These are phyloP conservation scores for Salvia splendens DNA, from an alignment of 257 asterid genomes.

Conservation along the genomic window DNA sequence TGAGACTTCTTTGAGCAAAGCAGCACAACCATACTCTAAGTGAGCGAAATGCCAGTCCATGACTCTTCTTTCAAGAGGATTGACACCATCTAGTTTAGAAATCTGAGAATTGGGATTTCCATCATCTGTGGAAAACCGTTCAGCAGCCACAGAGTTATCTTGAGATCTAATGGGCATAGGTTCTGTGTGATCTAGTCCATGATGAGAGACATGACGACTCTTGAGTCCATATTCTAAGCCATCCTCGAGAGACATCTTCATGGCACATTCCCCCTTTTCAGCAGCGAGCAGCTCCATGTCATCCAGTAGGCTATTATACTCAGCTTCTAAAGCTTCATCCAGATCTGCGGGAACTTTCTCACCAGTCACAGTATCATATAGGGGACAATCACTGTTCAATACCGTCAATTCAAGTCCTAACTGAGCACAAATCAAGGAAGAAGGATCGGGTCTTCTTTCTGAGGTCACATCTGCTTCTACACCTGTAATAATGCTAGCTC, in stretches of 20 bases:
- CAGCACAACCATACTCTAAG: conserved; percentile 98
- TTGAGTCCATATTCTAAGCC: conserved; percentile 86
- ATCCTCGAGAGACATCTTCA: conserved; percentile 91
- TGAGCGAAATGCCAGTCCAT: conserved; percentile 99
- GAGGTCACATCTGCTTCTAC: conserved; percentile 97
- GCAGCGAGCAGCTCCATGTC: conserved; percentile 89
- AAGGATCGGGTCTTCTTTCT: conserved; percentile 98
- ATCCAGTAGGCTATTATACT: conserved; percentile 87
- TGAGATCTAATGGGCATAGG: conserved; percentile 34
- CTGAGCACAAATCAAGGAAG: conserved; percentile 92
- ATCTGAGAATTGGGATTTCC: conserved; percentile 37
- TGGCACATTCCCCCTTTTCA: conserved; percentile 85
- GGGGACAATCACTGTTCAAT: conserved; percentile 95
- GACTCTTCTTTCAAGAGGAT: conserved; percentile 95
- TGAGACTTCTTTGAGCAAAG: conserved; percentile 87
- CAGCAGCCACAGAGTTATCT: conserved; percentile 39
- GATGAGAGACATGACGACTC: conserved; percentile 50
- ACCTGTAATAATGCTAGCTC: conserved; percentile 99
- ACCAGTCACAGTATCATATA: conserved; percentile 82
- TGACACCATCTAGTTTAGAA: conserved; percentile 51
- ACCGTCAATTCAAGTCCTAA: conserved; percentile 93
- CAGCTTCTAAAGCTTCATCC: conserved; percentile 90
- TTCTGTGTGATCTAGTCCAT: conserved; percentile 36
- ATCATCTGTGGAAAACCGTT: conserved; percentile 33
- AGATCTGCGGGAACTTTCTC: conserved; percentile 82